Evolutionary conservation across 23 red algal genomes (phyloP), one percentile per base, ranked within the genome.

Genomic region (Cyanidium caldarium): DNA sequence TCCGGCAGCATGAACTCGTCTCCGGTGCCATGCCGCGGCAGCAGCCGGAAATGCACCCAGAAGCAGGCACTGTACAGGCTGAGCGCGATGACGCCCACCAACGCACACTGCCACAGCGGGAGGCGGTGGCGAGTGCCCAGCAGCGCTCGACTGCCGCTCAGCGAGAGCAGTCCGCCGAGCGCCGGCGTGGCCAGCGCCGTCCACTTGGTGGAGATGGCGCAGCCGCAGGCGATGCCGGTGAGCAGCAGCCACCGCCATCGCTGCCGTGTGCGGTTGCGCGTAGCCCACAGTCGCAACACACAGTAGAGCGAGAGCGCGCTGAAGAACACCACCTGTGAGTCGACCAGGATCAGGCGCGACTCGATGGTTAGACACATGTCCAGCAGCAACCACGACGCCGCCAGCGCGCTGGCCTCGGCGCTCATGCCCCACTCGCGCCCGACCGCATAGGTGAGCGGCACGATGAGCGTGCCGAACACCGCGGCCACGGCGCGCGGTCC

Each of bases 271-370:
- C 51, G 28, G 19, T 84, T 73, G 33, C 36, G 2, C 14, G 84
- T 70, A 26, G 57, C 45, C 92, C 92, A 98, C 38, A 98, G 58
- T 14, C 67, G 46, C 16, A 98, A 57, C 37, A 80, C 80, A 44
- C 72, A 79, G 73, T 75, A 77, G 14, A 98, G 72, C 3, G 84
- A 72, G 17, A 87, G 65, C 42, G 72, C 68, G n/a, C 77, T 76
- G 72, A 81, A 94, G 51, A 94, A 94, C 17, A 82, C 45, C 57
- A 94, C 68, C 45, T 94, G 89, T 13, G 89, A 86, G 51, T 94
- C 89, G 43, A 83, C 76, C 19, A 94, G 69, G 42, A 94, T 86
- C 3, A 86, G 72, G 26, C 89, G 82, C 38, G 82, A 80, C 43
- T 94, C 89, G 38, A 94, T 94, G 21, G 81, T 70, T n/a, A 70